These are phyloP conservation scores for Sophora flavescens DNA, from an alignment of 306 rosid species.

Conservation along the genomic window DNA sequence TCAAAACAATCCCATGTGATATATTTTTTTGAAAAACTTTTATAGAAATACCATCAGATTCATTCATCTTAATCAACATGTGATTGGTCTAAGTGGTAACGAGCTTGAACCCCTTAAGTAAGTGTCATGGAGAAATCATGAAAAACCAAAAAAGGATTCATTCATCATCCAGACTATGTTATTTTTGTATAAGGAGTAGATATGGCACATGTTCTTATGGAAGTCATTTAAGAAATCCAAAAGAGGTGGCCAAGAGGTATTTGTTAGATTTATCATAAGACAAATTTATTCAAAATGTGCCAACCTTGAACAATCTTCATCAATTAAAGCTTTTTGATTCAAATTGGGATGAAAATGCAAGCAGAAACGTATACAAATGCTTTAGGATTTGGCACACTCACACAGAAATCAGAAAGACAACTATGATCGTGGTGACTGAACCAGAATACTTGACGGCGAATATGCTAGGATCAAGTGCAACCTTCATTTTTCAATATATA, in stretches of 20 bases:
- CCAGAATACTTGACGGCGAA: background rate
- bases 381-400: slow-evolving; percentile 24
- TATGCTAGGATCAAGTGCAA: no score
- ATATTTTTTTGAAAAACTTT: background rate
- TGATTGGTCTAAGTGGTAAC: no score
- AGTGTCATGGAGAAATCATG: no score
- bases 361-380: slow-evolving; percentile 37
- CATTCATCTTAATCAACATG: background rate
- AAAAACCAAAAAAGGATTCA: no score
- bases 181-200: slow-evolving; percentile 52
- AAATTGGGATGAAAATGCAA: slow-evolving; percentile 34
- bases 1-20: background rate
- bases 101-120: no score
- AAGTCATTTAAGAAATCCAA: slow-evolving; percentile 65
- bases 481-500: no score
- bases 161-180: background rate
- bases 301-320: slow-evolving; percentile 6
- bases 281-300: slow-evolving; percentile 53
- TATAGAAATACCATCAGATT: slow-evolving; percentile 1
- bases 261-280: slow-evolving; percentile 52
- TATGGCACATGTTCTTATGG: slow-evolving; percentile 56
- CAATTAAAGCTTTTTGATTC: slow-evolving; percentile 18
- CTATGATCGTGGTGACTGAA: background rate
- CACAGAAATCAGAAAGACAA: slow-evolving; percentile 38
- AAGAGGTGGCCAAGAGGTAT: slow-evolving; percentile 49